Percentiles rank a stretch among this genome's conserved stretches.
phyloP scores from a whole-genome alignment of 176 grass and related monocot genomes.

The Eragrostis nindensis region DNA sequence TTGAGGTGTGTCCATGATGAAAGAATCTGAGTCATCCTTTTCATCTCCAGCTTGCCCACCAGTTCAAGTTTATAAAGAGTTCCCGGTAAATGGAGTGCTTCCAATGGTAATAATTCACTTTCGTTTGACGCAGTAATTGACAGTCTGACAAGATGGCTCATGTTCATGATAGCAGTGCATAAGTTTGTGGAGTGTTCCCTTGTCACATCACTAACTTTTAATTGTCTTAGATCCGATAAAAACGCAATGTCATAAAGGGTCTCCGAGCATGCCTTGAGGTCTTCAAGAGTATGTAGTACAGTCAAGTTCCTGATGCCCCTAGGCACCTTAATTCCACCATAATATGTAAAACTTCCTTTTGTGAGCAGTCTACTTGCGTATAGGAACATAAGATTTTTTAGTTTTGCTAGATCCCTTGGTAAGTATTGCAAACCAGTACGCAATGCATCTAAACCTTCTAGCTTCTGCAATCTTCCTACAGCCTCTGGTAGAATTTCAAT shows the following conservation, averaged over 20 bases:
- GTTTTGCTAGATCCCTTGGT: conserved; percentile 14
- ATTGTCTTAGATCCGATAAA: conserved; percentile 30
- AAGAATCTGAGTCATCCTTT: no score
- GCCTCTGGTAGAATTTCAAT: conserved; percentile 13
- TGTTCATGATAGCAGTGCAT: conserved; percentile 18
- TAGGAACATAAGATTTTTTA: conserved; percentile 31
- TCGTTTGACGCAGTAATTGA: no score
- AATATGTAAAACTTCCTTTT: no score
- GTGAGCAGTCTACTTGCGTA: neutral
- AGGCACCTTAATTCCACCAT: conserved; percentile 10
- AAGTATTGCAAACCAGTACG: neutral
- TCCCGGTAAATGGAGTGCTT: no score
- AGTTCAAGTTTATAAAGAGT: no score
- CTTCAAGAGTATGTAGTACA: conserved; percentile 26
- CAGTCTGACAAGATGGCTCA: conserved; percentile 22
- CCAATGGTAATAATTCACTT: no score
- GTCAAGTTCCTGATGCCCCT: conserved; percentile 29
- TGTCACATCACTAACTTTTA: conserved; percentile 6
- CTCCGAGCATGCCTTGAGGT: neutral
- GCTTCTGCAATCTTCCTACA: conserved; percentile 20
- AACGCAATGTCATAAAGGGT: neutral
- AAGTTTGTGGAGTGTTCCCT: conserved; percentile 16
- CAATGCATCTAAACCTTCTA: conserved; percentile 4
- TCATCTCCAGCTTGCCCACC: no score
- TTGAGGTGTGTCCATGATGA: no score